Base-by-base conservation (phyloP, 2,329 filamentous ascomycete genomes). In the Trichoderma sp. region DNA sequence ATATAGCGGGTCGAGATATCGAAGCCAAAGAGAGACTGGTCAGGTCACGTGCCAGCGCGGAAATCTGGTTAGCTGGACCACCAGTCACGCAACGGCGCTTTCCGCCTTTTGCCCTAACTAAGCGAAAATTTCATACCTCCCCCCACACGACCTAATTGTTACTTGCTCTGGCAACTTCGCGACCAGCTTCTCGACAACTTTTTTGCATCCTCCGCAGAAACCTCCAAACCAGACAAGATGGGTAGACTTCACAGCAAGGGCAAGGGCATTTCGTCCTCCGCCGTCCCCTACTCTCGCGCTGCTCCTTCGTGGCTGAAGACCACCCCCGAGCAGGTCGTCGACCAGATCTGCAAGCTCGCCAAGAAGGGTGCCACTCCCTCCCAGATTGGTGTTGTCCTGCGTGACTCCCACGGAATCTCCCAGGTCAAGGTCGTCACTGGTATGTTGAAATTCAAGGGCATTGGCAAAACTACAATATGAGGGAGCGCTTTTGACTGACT, bases 241-340 rank as follows among this genome's bases (percentile, higher is more conserved):
- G 94, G 95, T 92, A 92, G 95, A 90, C 92, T 98, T 92, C 97
- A 99, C 92, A 93, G 90, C 90, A 97, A 98, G 82, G 95, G 96
- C 88, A 98, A 98, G 93, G 97, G 96, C 86, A 99, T 99, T 87
- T 94, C 94, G 78, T 87, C 93, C 87, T 97, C 94, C 76, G 94
- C 96, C 81, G 87, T 98, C 86, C 96, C 97, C 83, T 99, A 98
- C 92, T 97, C 94, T 79, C 95, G 96, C 88, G 91, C 90, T 80
- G 84, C 94, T 76, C 95, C 96, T 74, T 90, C 95, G 79, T 99
- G 96, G 96, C 89, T 98, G 86, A 99, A 99, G 93, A 97, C 94
- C 87, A 97, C 94, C 80, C 95, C 96, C 83, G 94, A 98, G 81
- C 94, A 97, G 88, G 94, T 99, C 84, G 94, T 97, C 80, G 96